Conservation (phyloP, 768 basidiomycete species). For the Trametes punicea region DNA sequence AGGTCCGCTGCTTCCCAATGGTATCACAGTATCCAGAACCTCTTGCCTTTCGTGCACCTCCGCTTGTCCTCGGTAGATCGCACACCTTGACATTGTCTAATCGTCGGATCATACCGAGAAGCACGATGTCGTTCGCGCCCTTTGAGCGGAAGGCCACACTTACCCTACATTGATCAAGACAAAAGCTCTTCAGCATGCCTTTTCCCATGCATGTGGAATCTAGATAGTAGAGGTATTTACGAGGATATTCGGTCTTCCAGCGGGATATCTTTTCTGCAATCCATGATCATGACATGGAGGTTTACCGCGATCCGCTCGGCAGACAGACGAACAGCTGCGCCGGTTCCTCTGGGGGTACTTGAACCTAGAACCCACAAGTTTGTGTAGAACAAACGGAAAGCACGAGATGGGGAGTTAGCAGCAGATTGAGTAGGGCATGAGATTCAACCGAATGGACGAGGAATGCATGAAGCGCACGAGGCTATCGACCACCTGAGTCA, state of each 20-base stretch:
- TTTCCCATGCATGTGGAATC: too few species aligned
- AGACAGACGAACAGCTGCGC: too few species aligned
- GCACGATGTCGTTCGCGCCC: too few species aligned
- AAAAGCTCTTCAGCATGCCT: background rate
- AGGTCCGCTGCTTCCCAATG: background rate
- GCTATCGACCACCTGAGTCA: constrained; percentile 13
- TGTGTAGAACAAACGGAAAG: background rate
- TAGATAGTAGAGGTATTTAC: too few species aligned
- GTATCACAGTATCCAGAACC: background rate
- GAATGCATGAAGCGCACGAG: constrained; percentile 13
- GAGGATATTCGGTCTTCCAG: too few species aligned
- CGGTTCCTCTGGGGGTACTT: too few species aligned
- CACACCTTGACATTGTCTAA: constrained; percentile 3
- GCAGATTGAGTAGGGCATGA: constrained; percentile 4
- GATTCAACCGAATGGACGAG: constrained; percentile 11
- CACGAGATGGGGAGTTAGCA: background rate
- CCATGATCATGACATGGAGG: too few species aligned
- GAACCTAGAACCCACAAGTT: background rate
- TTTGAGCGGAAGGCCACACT: too few species aligned
- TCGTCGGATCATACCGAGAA: constrained; percentile 9
- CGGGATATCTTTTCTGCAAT: background rate
- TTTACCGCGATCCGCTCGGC: too few species aligned
- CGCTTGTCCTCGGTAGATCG: constrained; percentile 2
- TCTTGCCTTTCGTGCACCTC: background rate
- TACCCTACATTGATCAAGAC: background rate